Evolutionary conservation across 2,329 filamentous ascomycete species (phyloP), one percentile per base, ranked within the genome.

Genomic region (Xylaria digitata): DNA sequence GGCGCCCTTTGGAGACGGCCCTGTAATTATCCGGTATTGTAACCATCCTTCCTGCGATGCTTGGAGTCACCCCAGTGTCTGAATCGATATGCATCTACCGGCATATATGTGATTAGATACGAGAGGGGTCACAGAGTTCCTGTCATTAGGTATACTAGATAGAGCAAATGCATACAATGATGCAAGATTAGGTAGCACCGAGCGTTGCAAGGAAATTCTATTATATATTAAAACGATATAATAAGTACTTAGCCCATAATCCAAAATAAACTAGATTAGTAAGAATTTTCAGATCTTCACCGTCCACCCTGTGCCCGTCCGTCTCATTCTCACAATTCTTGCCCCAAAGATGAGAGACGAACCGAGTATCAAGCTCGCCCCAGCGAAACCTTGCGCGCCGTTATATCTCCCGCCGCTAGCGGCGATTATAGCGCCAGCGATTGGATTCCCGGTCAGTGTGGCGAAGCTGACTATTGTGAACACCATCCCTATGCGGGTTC

Each of bases 401-500:
- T 74, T 70, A 50, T 85, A 87, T 6, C 70, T 73, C 0, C 83
- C 83, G 0, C 74, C 79, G 34, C 75, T 69, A 0, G 78, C 78
- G 1, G 80, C 77, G 43, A 87, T 82, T 19, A 87, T 79, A 1
- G 83, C 82, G 0, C 85, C 85, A 0, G 82, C 82, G 26, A 87
- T 82, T 0, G 85, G 85, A 17, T 84, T 82, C 0, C 85, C 85
- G 0, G 81, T 84, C 40, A 88, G 75, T n/a, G 82, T 81, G 1
- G 84, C 83, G 54, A 87, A 84, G 68, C 84, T 86, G 66, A 83
- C 82, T 56, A 87, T 82, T 0, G 83, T 86, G 52, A 89, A 88
- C 0, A 83, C 79, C 86, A 89, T 88, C 53, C 86, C 87, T 75
- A 88, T 86, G 8, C 86, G 77, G 2, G 85, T 84, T 1, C 86